Base-by-base conservation (phyloP, 352 stramenopile genomes). In the Phytophthora citricola region DNA sequence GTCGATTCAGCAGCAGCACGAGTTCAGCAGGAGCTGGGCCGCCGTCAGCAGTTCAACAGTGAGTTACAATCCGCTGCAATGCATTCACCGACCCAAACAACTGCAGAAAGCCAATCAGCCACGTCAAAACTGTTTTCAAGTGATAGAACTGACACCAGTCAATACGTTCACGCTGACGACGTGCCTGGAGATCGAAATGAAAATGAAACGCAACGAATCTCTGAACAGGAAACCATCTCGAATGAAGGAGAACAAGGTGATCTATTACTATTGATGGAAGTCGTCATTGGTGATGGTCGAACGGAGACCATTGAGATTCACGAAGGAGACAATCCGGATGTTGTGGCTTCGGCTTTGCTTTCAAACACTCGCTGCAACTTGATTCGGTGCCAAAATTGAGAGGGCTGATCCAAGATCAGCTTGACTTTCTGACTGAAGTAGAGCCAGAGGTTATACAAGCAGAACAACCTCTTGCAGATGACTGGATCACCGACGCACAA, bases 261-360 rank as follows among this genome's bases (percentile, higher is more conserved):
- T 48, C 69, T 94, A 14, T 62, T 93, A 41, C 45, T 94, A 10
- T 36, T 93, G 40, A 91, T 94, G 78, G 87, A 94, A 29, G 75
- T 94, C 3, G 71, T 93, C 34, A 92, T 93, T 46, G 76, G 79
- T 11, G 74, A 91, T 51, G 87, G 80, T 3, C 70, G 76, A 17
- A 87, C 79, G 44, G 83, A 91, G 54, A 92, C 76, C 6, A 91
- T 94, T 31, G 79, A 91, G 29, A 75, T 94, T 41, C 63, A 85
- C 56, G 73, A 81, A 4, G 68, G 75, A 5, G 87, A 92, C 36
- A 48, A 75, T 45, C 81, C 87, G 0, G 71, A 78, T 15, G 40
- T 26, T 0, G 66, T 93, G 1, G 87, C 87, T 17, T 46, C 47
- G 5, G 56, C 66, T 17, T 94, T 75, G 81, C 80, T 1, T 22